These are phyloP conservation scores for Biscogniauxia mediterranea DNA, from an alignment of 2,329 filamentous ascomycete genomes.

Conservation along the genomic window DNA sequence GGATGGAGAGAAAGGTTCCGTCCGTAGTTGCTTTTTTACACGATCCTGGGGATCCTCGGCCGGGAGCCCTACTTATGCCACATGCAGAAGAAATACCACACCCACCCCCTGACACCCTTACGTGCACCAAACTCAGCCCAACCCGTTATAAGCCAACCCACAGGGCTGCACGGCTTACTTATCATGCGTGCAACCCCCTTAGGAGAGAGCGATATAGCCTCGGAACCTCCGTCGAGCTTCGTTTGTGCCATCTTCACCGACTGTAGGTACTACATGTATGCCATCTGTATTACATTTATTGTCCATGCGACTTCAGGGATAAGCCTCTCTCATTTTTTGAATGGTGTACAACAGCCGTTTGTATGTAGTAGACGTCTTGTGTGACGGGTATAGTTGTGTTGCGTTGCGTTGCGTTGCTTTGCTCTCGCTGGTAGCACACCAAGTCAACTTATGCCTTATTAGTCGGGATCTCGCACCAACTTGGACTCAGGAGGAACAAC, in stretches of 20 bases:
- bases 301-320: constrained; percentile 21
- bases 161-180: constrained; percentile 11
- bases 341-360: constrained; percentile 23
- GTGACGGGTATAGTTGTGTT: constrained; percentile 15
- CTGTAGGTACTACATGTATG: not conserved
- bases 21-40: constrained; percentile 13
- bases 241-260: not conserved
- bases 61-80: constrained; percentile 16
- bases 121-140: constrained; percentile 6
- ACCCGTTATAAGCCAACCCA: constrained; percentile 11
- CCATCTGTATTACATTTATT: constrained; percentile 12
- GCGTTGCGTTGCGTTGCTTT: constrained; percentile 9
- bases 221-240: constrained; percentile 11
- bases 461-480: not conserved
- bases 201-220: constrained; percentile 7
- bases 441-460: not conserved
- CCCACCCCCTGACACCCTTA: constrained; percentile 10
- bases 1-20: constrained; percentile 13
- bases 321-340: constrained; percentile 13
- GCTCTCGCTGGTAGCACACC: constrained; percentile 6
- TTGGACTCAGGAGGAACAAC: not conserved
- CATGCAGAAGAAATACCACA: constrained; percentile 13
- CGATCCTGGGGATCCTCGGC: constrained; percentile 15
- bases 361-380: constrained; percentile 22
- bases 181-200: constrained; percentile 12